phyloP scores from a whole-genome alignment of 257 asterid genomes.

The Ligustrum vulgare region DNA sequence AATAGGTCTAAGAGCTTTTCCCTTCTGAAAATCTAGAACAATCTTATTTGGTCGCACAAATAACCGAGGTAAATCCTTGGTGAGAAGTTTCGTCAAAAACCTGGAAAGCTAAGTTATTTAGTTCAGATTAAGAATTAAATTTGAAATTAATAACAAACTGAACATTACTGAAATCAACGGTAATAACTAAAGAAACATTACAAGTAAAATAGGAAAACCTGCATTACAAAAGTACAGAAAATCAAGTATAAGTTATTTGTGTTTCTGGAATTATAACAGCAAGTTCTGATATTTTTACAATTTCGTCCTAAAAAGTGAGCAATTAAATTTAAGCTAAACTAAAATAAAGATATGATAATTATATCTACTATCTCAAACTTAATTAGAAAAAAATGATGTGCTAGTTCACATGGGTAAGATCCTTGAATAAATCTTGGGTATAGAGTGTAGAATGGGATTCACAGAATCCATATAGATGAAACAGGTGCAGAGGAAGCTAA shows the following conservation, averaged over 20 bases:
- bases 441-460: background rate
- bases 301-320: background rate
- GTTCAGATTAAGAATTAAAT: constrained; percentile 19
- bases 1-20: constrained; percentile 65
- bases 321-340: too few species aligned
- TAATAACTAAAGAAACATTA: background rate
- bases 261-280: background rate
- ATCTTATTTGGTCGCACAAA: constrained; percentile 97
- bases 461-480: background rate
- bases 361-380: background rate
- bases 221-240: background rate
- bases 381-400: background rate
- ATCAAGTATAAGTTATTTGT: background rate
- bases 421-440: background rate
- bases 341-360: background rate
- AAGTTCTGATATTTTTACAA: background rate
- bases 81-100: constrained; percentile 88
- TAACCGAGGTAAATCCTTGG: constrained; percentile 88
- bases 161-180: too few species aligned
- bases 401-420: constrained; percentile 4
- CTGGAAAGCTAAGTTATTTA: constrained; percentile 35
- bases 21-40: constrained; percentile 87
- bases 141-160: background rate
- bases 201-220: background rate
- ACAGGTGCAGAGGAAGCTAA: background rate